These are phyloP conservation scores for Paraphoma sp. DNA, from an alignment of 2,329 filamentous ascomycete genomes.

Conservation along the genomic window DNA sequence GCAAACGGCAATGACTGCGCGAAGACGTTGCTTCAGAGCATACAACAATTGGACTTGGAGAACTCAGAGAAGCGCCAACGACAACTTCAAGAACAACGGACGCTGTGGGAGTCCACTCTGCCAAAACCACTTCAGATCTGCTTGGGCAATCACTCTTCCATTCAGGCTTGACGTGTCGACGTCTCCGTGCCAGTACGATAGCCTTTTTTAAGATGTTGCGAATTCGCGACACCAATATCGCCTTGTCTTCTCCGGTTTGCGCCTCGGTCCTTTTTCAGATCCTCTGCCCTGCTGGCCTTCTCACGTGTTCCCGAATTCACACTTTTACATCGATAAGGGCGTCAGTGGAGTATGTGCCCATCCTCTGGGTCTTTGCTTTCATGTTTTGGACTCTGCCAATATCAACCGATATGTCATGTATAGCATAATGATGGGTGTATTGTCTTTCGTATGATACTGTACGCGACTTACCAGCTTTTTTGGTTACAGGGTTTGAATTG, in stretches of 20 bases:
- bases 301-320: neutral
- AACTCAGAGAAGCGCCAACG: conserved; percentile 5
- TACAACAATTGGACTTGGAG: conserved; percentile 7
- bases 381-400: conserved; percentile 2
- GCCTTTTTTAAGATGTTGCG: too few relatives aligned
- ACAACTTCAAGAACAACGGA: conserved; percentile 19
- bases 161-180: neutral
- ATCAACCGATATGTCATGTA: neutral
- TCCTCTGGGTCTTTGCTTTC: neutral
- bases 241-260: neutral
- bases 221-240: neutral
- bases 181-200: too few relatives aligned
- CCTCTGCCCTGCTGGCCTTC: neutral
- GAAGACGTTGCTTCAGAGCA: conserved; percentile 10
- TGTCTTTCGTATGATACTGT: neutral
- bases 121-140: conserved; percentile 15
- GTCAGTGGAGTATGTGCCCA: neutral
- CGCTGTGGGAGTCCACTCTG: conserved; percentile 27
- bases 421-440: conserved; percentile 3
- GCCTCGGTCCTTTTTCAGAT: too few relatives aligned
- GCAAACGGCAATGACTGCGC: conserved; percentile 4
- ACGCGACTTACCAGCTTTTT: neutral
- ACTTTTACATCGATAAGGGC: neutral
- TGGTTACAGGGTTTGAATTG: neutral
- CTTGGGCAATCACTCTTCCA: conserved; percentile 6